These are phyloP conservation scores for Suillus variegatus DNA, from an alignment of 768 basidiomycete species.

Conservation along the genomic window DNA sequence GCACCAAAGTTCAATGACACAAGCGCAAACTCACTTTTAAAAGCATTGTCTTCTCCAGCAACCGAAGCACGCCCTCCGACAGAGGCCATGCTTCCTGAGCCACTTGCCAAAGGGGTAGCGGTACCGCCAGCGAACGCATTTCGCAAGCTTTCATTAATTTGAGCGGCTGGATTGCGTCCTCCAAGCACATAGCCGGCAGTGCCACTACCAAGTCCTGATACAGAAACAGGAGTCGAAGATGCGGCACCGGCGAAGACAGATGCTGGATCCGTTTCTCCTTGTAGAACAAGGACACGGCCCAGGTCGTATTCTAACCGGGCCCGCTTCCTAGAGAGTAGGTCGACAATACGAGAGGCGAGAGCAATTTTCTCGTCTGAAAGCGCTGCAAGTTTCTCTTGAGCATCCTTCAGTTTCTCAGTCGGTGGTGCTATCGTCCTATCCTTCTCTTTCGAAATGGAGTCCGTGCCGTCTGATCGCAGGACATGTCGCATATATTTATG, in stretches of 20 bases:
- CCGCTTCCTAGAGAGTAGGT: constrained; percentile 45
- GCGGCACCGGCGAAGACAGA: constrained; percentile 30
- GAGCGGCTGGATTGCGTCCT: constrained; percentile 39
- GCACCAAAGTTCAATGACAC: constrained; percentile 3
- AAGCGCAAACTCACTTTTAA: constrained; percentile 26
- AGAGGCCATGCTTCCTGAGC: constrained; percentile 4
- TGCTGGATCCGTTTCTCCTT: constrained; percentile 43
- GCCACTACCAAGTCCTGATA: constrained; percentile 11
- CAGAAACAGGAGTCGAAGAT: constrained; percentile 21
- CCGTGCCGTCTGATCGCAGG: constrained; percentile 30
- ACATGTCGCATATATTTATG: constrained; percentile 46
- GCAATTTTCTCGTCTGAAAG: constrained; percentile 45
- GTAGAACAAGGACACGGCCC: constrained; percentile 41
- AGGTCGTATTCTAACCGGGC: constrained; percentile 51
- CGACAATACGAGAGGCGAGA: constrained; percentile 42
- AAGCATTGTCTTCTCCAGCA: constrained; percentile 25
- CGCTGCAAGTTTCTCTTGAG: constrained; percentile 29
- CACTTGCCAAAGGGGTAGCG: constrained; percentile 21
- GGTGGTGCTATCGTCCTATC: constrained; percentile 34
- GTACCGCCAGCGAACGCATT: constrained; percentile 34
- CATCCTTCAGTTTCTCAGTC: constrained; percentile 30
- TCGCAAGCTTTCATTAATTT: constrained; percentile 41
- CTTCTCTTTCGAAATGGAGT: constrained; percentile 33
- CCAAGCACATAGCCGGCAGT: constrained; percentile 33
- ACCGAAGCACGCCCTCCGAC: constrained; percentile 18